Percentiles rank a stretch among this genome's conserved stretches.
phyloP scores from a whole-genome alignment of 148 eudicot genomes.

The Vaccinium myrtillus region DNA sequence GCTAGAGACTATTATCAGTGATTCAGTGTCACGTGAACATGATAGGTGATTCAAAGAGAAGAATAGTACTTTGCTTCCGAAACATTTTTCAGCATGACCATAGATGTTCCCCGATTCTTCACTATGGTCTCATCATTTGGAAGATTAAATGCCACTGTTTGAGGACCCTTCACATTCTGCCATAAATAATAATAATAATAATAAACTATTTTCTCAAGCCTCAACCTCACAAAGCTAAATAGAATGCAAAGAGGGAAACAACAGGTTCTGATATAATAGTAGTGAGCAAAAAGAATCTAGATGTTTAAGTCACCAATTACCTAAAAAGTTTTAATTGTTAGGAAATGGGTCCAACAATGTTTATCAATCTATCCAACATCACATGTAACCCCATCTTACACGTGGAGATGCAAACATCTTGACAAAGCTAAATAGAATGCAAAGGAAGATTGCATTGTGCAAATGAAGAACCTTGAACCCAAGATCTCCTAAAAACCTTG shows the following conservation, averaged over 20 bases:
- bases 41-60: constrained; percentile 6
- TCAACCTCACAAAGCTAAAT: constrained; percentile 3
- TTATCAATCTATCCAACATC: background rate
- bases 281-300: background rate
- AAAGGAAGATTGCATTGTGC: background rate
- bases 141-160: constrained; percentile 96
- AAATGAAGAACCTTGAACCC: background rate
- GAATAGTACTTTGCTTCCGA: constrained; percentile 89
- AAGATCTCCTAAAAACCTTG: background rate
- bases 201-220: constrained; percentile 3
- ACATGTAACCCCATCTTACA: background rate
- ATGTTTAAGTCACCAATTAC: background rate
- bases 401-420: background rate
- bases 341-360: background rate
- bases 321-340: background rate
- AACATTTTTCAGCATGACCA: constrained; percentile 99
- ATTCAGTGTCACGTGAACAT: background rate
- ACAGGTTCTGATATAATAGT: background rate
- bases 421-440: background rate
- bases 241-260: background rate
- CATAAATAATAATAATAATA: background rate
- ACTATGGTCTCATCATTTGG: constrained; percentile 98
- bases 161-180: constrained; percentile 98
- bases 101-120: constrained; percentile 90
- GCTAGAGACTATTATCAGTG: background rate